Conservation (phyloP, 208 protist species). For the Naegleria fowleri region DNA sequence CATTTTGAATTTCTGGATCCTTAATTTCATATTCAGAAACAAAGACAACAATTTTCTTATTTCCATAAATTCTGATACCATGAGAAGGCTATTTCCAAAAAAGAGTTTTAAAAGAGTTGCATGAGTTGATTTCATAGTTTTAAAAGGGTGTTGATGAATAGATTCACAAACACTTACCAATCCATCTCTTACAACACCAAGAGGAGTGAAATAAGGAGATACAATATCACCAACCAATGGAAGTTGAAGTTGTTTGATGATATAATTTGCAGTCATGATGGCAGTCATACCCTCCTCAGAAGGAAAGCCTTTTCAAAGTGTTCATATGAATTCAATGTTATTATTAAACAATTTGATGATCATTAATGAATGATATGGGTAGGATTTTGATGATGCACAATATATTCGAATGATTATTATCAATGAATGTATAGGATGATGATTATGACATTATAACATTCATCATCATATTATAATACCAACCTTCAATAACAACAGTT, state of each 20-base stretch:
- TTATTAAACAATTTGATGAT: no score
- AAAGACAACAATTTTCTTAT: conserved; percentile 28
- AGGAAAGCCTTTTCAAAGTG: not conserved
- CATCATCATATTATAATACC: not conserved
- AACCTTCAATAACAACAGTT: conserved; percentile 23
- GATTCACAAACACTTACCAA: not conserved
- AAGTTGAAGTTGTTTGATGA: conserved; percentile 19
- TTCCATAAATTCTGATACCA: conserved; percentile 22
- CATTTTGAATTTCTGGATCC: conserved; percentile 24
- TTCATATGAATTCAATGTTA: no score
- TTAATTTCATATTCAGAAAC: conserved; percentile 18
- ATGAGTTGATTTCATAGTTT: no score
- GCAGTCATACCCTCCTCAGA: conserved; percentile 24
- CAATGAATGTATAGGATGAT: no score
- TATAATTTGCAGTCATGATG: conserved; percentile 18
- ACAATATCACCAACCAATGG: conserved; percentile 25
- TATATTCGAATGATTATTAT: no score
- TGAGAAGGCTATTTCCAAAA: conserved; percentile 9
- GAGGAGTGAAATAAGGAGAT: not conserved
- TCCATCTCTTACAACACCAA: not conserved
- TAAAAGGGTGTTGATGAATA: no score
- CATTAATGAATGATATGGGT: no score
- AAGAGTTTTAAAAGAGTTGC: no score
- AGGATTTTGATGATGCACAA: no score
- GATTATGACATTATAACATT: no score